Base-by-base conservation (phyloP, 176 grass and related monocot genomes). In the Elaeis guineensis region DNA sequence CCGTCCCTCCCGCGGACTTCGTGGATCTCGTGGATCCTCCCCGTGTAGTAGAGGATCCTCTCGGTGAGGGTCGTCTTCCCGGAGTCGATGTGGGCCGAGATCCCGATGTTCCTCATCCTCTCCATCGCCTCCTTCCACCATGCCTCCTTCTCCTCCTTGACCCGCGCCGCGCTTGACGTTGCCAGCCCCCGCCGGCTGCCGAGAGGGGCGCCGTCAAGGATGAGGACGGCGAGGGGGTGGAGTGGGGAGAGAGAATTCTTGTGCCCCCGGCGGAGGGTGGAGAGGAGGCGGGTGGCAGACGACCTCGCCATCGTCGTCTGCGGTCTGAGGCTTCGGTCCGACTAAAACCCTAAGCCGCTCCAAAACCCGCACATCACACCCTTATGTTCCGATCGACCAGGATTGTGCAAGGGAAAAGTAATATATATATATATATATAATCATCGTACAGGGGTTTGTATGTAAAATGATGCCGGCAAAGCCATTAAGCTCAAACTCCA, bases 41-140 rank as follows among this genome's bases (percentile, higher is more conserved):
- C 93, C 7, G 93, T 97, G 59, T 97, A 97, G 73, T 85, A 97
- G 39, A 97, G 78, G 49, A 97, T 81, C 59, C 87, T 78, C 81
- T 97, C 93, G 5, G 87, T 92, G 3, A 97, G 82, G 22, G 93
- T 97, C 28, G 93, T 97, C 78, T 97, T 97, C 15, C 93, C 93
- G 32, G 93, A 97, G 84, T 97, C 93, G 62, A 91, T 97, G 71
- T 97, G 93, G 58, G 93, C 93, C 21, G 81, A 97, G 62, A 97
- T 97, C 23, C 93, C 93, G 21, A 97, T 97, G 32, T 97, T 97
- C 25, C 93, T 78, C 93, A 97, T 89, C 52, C 70, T 71, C 29
- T 73, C 87, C 87, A 97, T 91, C 51, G 87, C 78, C 49, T 97
- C 93, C 61, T 72, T 80, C 87, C 87, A 97, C 56, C 76, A 81